These are phyloP conservation scores for Neurospora crassa DNA, from an alignment of 2,329 filamentous ascomycete genomes.

Conservation along the genomic window DNA sequence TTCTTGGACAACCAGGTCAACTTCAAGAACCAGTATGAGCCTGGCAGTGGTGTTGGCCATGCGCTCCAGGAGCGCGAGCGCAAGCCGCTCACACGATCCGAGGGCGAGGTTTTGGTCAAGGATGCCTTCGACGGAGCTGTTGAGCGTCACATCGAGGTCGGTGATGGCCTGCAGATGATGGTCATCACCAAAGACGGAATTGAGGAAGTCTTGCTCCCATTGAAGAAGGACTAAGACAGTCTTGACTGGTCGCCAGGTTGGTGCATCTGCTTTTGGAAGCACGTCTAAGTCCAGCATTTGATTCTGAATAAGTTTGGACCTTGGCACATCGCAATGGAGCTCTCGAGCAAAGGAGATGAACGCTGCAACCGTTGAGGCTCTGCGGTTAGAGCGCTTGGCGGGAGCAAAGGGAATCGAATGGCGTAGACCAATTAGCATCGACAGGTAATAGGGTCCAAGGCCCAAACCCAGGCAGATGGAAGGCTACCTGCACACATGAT, in stretches of 20 bases:
- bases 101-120: slow-evolving; percentile 81
- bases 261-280: not conserved
- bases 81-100: slow-evolving; percentile 58
- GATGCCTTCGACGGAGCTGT: slow-evolving; percentile 98
- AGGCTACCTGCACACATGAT: not conserved
- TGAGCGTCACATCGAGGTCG: slow-evolving; percentile 98
- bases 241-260: not conserved
- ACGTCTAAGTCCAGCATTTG: not conserved
- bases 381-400: not conserved
- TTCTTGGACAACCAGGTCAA: slow-evolving; percentile 99
- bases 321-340: not conserved
- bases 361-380: not conserved
- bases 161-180: slow-evolving; percentile 92
- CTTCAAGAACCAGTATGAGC: slow-evolving; percentile 96
- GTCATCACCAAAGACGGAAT: slow-evolving; percentile 83
- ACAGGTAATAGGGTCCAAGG: not conserved
- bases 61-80: slow-evolving; percentile 63
- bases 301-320: not conserved
- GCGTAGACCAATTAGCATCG: not conserved
- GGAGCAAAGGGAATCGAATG: not conserved
- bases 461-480: not conserved
- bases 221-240: slow-evolving; percentile 74
- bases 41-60: slow-evolving; percentile 76
- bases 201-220: slow-evolving; percentile 68
- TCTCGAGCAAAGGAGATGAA: not conserved